Evolutionary conservation across 306 rosid genomes (phyloP), one percentile per base, ranked within the genome.

Genomic region (Pterocarpus macrocarpus): DNA sequence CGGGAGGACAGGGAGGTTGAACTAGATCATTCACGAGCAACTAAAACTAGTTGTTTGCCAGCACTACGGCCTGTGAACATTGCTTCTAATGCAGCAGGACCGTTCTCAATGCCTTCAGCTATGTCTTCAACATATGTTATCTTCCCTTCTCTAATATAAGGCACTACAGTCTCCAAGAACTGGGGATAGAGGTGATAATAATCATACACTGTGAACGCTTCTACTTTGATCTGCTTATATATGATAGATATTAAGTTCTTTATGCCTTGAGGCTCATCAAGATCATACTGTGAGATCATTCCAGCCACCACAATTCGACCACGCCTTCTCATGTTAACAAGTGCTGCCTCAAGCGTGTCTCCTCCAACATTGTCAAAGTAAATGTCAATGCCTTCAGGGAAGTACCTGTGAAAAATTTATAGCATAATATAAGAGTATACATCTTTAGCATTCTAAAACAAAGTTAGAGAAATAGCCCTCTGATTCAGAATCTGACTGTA

Each of bases 341-440:
- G 89, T 34, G 83, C 92, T 34, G 92, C 90, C 9, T 90, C 91
- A 30, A 92, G 88, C 88, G 77, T 90, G 47, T 89, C 84, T 4
- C 91, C 92, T 12, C 94, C 94, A 45, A 92, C 92, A 63, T 87
- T 92, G 45, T 90, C 92, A 77, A 92, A 92, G 83, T 92, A 92
- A 3, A 92, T 88, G 87, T 90, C 90, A 35, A 90, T 90, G 61
- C 91, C 92, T 76, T 87, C 82, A 7, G 86, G 89, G 35, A 92
- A 90, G 71, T 77, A 87, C 83, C 92, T 87, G 45, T 32, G 28
- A 39, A 73, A 41, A 56, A 38, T 56, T 64, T 56, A 5, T 55
- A 63, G 4, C 33, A 65, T 16, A 74, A 8, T 30, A 56, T 2
- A 41, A 41, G 49, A 63, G 13, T 59, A 32, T 57, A 2, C 34